Conservation (phyloP, 2,329 filamentous ascomycete genomes). For the Huntiella omanensis region DNA sequence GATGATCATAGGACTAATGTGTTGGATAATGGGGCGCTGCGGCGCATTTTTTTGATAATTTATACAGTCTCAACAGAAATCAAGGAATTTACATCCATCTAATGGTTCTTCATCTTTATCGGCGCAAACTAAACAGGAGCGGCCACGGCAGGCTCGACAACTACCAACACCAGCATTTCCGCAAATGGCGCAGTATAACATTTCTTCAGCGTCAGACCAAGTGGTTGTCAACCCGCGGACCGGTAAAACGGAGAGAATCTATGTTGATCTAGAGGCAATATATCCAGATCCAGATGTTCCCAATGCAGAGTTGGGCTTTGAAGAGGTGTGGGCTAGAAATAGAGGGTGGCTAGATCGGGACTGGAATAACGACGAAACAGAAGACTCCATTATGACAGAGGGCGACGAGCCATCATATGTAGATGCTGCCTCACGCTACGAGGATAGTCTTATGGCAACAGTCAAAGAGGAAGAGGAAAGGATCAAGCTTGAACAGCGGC, state of each 20-base stretch:
- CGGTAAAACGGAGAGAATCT: constrained; percentile 69
- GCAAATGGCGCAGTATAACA: constrained; percentile 45
- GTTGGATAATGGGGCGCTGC: constrained; percentile 20
- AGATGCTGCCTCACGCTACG: constrained; percentile 4
- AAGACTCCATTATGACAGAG: constrained; percentile 2
- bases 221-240: constrained; percentile 66
- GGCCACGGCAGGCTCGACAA: background rate
- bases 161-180: constrained; percentile 6
- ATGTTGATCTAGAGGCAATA: constrained; percentile 67
- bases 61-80: constrained; percentile 33
- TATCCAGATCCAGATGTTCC: constrained; percentile 61
- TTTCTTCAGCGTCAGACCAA: constrained; percentile 55
- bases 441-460: constrained; percentile 7
- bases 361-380: constrained; percentile 29
- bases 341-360: constrained; percentile 47
- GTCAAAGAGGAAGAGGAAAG: background rate
- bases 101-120: constrained; percentile 5
- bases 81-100: constrained; percentile 14
- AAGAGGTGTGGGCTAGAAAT: constrained; percentile 67
- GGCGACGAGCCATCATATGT: constrained; percentile 2
- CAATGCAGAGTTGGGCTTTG: constrained; percentile 67
- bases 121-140: background rate
- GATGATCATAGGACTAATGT: constrained; percentile 95
- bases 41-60: constrained; percentile 21
- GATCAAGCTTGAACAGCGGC: background rate